These are phyloP conservation scores for Fusarium chlamydosporum DNA, from an alignment of 2,329 filamentous ascomycete genomes.

Conservation along the genomic window DNA sequence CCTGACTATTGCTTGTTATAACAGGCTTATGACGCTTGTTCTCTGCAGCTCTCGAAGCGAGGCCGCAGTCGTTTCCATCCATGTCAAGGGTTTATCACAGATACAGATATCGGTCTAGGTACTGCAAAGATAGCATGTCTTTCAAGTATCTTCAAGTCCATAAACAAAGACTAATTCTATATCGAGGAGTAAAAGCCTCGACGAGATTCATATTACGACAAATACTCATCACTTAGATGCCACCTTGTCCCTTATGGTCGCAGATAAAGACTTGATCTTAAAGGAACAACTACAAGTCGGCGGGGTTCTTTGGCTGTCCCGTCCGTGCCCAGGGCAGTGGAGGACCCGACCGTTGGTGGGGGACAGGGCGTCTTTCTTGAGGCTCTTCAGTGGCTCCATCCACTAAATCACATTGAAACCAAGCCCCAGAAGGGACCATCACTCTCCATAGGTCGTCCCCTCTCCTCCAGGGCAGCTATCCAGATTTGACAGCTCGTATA, in stretches of 20 bases:
- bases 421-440: conserved; percentile 8
- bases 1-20: neutral
- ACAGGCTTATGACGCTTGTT: neutral
- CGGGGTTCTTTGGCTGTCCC: conserved; percentile 21
- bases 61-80: neutral
- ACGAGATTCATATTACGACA: neutral
- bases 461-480: neutral
- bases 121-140: neutral
- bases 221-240: neutral
- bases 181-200: neutral
- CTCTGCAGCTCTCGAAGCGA: conserved; percentile 2
- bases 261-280: neutral
- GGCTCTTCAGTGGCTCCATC: conserved; percentile 39
- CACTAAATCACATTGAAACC: conserved; percentile 33
- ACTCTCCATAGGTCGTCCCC: neutral
- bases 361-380: conserved; percentile 18
- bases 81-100: conserved; percentile 1
- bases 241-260: neutral
- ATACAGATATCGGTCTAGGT: neutral
- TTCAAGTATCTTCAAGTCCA: neutral
- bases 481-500: conserved; percentile 2
- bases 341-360: conserved; percentile 22
- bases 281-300: conserved; percentile 11
- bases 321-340: conserved; percentile 6
- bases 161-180: neutral